Base-by-base conservation (phyloP, 108 stramenopile genomes). In the Schizochytrium sp. region DNA sequence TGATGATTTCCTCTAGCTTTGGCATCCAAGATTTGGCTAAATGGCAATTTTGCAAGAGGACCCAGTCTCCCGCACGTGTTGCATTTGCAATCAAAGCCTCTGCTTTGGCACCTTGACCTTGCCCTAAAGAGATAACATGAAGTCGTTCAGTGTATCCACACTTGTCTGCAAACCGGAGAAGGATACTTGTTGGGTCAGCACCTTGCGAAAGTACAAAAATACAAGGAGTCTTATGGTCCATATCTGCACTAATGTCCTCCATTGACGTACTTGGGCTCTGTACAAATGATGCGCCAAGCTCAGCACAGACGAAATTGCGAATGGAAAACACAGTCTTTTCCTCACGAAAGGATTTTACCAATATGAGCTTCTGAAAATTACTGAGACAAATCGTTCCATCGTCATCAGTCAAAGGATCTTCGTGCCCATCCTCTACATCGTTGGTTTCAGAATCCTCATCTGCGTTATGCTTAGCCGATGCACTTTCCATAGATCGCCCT, bases 131-230 rank as follows among this genome's bases (percentile, higher is more conserved):
- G 38, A 95, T 93, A 40, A 95, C 73, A 55, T 91, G 72, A 46
- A 94, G 87, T 12, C 93, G 91, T 28, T 93, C 92, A 12, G 89
- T 87, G 46, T 93, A 93, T 41, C 90, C 92, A 58, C 69, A 64
- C 55, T 88, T 90, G 88, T 90, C 88, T 3, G 94, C 94, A 60
- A 95, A 93, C 46, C 92, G 90, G n/a, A 94, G 90, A 58, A 95
- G 89, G 89, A 91, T 93, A 28, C 90, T 89, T 28, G 94, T 95
- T 46, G 94, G 94, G 90, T 95, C 94, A 0, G 94, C 94, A 2
- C 94, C 94, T 56, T 91, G 93, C n/a, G 93, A 93, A 46, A 95
- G 89, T 46, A 95, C 92, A 73, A 95, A 94, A 72, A 95, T 93
- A 92, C 94, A 95, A 15, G 94, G 94, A 44, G 94, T 94, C 50